Percentiles rank a stretch among this genome's conserved stretches.
These are phyloP conservation scores for Elaeis guineensis DNA, from an alignment of 176 grass and related monocot genomes.

Conservation along the genomic window DNA sequence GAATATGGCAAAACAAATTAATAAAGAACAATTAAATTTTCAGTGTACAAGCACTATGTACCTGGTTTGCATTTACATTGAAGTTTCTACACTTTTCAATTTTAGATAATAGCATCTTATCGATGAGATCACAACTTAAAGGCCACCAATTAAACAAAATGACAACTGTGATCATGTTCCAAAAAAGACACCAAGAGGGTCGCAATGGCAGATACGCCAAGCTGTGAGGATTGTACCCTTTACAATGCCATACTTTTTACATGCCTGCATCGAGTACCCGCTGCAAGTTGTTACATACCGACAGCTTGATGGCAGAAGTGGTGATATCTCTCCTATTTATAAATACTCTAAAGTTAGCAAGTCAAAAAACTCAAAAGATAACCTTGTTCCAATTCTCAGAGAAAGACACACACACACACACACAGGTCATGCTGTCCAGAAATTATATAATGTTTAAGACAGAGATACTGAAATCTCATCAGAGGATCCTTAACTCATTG, in stretches of 20 bases:
- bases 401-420: too few species aligned
- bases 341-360: slow-evolving; percentile 2
- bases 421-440: too few species aligned
- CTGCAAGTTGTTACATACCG: slow-evolving; percentile 85
- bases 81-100: too few species aligned
- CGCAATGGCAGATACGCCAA: slow-evolving; percentile 73
- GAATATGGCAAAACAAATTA: too few species aligned
- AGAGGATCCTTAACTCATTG: too few species aligned
- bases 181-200: slow-evolving; percentile 54
- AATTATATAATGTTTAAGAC: too few species aligned
- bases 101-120: too few species aligned
- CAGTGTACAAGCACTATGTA: too few species aligned
- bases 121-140: background rate
- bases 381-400: background rate
- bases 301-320: slow-evolving; percentile 62
- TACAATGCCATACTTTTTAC: slow-evolving; percentile 53
- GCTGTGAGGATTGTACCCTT: slow-evolving; percentile 71
- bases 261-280: slow-evolving; percentile 75
- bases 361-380: background rate
- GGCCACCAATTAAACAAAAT: background rate
- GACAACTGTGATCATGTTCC: background rate
- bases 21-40: too few species aligned
- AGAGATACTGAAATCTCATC: too few species aligned
- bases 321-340: slow-evolving; percentile 79
- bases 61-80: too few species aligned